Base-by-base conservation (phyloP, 257 asterid species). In the Lantana camara region DNA sequence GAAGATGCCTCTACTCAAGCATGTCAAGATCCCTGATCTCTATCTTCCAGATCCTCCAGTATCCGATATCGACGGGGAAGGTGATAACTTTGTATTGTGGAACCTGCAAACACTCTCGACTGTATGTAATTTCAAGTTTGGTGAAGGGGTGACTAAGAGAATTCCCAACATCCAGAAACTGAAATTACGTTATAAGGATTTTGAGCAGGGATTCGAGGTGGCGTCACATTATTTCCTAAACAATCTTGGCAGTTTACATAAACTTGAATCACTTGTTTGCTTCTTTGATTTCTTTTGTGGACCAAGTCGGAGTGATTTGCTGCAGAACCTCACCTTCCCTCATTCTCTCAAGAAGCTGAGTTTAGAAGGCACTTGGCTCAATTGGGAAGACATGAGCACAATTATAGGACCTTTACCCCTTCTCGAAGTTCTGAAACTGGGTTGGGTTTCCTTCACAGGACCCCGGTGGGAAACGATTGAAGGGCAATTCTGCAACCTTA, bases 1-100 rank as follows among this genome's bases (percentile, higher is more conserved):
- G 70, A 29, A 64, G 12, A 55, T 66, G 47, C 47, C 54, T 16
- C 66, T 13, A 60, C 54, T 60, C 14, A n/a, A 55, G 55, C 66
- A 60, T 24, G 11, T 13, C 1, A 5, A 23, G 54, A 13, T 44
- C 13, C 15, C 9, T 0, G 5, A 1, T 2, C 24, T 32, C 14
- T 11, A 16, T 56, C 65, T 67, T 3, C 58, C 48, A 2, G 66
- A 57, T 57, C 66, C 73, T 17, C 7, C 53, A 1, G 1, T 42
- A 4, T 1, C 0, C n/a, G 69, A 11, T 7, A 32, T 4, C 7
- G n/a, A n/a, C n/a, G n/a, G 13, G 2, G n/a, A 1, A 20, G 4
- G 30, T 1, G 42, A 7, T 38, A n/a, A 20, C 9, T 16, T 57
- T 29, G 71, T 38, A 8, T 21, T 66, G 56, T 35, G 30, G 24